A percentile compares a stretch with the other conserved stretches of the same genome.
phyloP scores from a whole-genome alignment of 1,284 basidiomycete species.

The Abortiporus biennis region DNA sequence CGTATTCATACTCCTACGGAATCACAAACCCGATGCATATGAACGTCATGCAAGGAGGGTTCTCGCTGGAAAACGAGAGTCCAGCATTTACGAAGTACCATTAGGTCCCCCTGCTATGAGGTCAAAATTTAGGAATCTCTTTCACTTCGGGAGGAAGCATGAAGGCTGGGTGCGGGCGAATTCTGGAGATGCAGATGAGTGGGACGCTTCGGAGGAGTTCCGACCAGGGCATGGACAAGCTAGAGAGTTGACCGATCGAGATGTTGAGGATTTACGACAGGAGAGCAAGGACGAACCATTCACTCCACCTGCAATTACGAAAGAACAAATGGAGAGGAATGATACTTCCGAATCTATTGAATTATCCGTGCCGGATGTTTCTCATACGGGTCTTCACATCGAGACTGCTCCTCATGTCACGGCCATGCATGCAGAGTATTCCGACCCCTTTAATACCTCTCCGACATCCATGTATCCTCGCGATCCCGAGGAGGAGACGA shows the following conservation, averaged over 20 bases:
- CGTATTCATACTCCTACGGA: conserved; percentile 30
- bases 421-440: conserved; percentile 1
- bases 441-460: conserved; percentile 16
- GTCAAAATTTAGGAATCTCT: conserved; percentile 20
- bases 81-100: conserved; percentile 15
- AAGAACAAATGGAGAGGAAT: conserved; percentile 7
- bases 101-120: conserved; percentile 21
- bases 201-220: conserved; percentile 22
- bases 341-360: conserved; percentile 13
- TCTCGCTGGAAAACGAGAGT: conserved; percentile 16
- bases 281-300: conserved; percentile 1
- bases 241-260: conserved; percentile 7
- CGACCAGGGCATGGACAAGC: conserved; percentile 2
- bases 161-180: conserved; percentile 23
- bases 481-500: conserved; percentile 1
- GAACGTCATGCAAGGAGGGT: conserved; percentile 21
- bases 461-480: conserved; percentile 11
- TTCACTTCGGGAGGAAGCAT: conserved; percentile 14
- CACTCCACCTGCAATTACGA: conserved; percentile 1
- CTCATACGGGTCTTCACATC: not conserved
- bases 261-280: conserved; percentile 7
- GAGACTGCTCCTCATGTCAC: conserved; percentile 3
- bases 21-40: conserved; percentile 22
- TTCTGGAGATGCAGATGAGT: conserved; percentile 21
- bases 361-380: conserved; percentile 6